Conservation (phyloP, 2,329 filamentous ascomycete genomes). For the Cladophialophora immunda region DNA sequence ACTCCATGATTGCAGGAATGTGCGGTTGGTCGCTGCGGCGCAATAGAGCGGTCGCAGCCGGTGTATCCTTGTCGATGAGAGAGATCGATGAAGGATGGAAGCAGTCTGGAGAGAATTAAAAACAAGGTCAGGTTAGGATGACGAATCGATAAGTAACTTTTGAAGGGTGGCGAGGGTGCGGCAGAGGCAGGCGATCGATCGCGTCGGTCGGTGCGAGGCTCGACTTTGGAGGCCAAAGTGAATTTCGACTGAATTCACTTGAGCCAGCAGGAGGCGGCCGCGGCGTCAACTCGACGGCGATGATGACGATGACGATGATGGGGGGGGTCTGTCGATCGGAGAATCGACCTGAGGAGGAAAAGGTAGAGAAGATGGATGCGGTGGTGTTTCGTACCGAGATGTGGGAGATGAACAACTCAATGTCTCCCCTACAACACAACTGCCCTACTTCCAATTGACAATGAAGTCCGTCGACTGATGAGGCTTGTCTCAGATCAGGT, state of each 20-base stretch:
- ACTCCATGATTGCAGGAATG: constrained; percentile 70
- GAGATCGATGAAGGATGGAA: constrained; percentile 37
- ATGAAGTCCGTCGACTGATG: constrained; percentile 20
- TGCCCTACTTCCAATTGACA: constrained; percentile 33
- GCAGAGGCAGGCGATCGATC: constrained; percentile 13
- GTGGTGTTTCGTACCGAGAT: constrained; percentile 59
- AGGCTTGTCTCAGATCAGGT: constrained; percentile 24
- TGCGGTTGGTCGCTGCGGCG: constrained; percentile 48
- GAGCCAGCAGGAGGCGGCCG: constrained; percentile 24
- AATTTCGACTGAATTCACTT: constrained; percentile 26
- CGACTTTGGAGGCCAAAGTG: constrained; percentile 26
- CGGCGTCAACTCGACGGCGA: constrained; percentile 32
- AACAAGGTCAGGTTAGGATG: constrained; percentile 27
- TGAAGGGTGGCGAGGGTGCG: constrained; percentile 22
- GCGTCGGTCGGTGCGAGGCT: constrained; percentile 22
- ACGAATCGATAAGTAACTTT: constrained; percentile 8
- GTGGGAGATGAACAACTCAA: constrained; percentile 97
- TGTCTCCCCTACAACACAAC: constrained; percentile 78
- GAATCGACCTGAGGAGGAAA: constrained; percentile 24
- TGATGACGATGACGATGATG: constrained; percentile 10
- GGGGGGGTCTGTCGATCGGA: constrained; percentile 11
- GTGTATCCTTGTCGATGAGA: constrained; percentile 33
- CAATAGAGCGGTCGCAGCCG: constrained; percentile 42
- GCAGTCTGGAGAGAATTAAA: constrained; percentile 41
- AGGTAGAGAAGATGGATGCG: constrained; percentile 29